Conservation (phyloP, 176 grass and related monocot species). For the Triticum dicoccoides region DNA sequence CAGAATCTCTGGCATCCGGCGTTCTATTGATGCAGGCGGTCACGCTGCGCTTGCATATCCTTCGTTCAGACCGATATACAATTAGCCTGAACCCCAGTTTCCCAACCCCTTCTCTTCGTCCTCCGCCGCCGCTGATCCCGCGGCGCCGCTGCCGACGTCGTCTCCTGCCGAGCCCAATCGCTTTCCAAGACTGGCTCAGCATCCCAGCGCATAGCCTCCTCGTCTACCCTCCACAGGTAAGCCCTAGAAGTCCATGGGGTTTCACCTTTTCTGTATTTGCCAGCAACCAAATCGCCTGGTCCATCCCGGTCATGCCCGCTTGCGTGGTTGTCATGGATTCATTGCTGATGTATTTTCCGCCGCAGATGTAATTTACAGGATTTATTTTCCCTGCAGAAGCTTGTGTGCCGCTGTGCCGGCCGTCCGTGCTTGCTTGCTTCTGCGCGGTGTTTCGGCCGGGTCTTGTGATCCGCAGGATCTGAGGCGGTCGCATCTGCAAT, state of each 20-base stretch:
- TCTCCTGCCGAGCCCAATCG: neutral
- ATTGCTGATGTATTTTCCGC: neutral
- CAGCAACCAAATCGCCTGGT: neutral
- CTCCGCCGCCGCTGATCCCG: neutral
- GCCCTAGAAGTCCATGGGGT: conserved; percentile 4
- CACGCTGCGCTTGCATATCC: neutral
- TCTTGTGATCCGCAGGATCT: neutral
- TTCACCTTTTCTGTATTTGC: neutral
- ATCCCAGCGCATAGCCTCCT: neutral
- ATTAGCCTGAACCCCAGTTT: neutral
- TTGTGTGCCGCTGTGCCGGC: neutral
- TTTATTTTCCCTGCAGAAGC: neutral
- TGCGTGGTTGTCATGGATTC: neutral
- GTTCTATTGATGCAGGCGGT: neutral
- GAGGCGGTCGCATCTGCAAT: conserved; percentile 9
- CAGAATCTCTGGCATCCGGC: neutral
- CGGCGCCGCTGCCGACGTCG: neutral
- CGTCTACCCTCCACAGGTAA: neutral
- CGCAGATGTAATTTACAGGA: neutral
- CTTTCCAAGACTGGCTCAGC: neutral
- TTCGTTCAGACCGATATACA: neutral
- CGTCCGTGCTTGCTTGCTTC: neutral
- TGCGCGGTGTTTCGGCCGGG: neutral
- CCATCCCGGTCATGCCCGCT: neutral
- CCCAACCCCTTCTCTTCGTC: neutral